Evolutionary conservation across 306 rosid species (phyloP), one percentile per base, ranked within the genome.

Genomic region (Vicia villosa): DNA sequence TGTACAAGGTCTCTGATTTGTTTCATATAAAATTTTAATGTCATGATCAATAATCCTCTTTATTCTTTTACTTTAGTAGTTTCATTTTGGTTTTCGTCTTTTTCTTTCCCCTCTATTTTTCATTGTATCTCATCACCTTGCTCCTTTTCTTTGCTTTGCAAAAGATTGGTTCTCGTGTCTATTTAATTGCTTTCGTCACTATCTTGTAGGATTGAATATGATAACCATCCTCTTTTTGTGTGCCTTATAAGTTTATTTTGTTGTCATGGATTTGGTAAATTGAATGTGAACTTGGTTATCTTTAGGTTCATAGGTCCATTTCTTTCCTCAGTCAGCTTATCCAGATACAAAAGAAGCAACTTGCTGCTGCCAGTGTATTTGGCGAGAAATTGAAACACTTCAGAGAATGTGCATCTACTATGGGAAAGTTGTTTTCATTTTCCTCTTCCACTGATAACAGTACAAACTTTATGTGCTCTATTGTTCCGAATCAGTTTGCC

Each of bases 251-350:
- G 54, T 37, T 11, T 67, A 10, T 43, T 52, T 58, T 8, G 0
- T 36, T 66, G 34, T 52, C 15, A 28, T 34, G 15, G 15, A 22
- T 46, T 60, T 10, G 9, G 45, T 24, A 14, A 62, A 37, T 43
- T 43, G 38, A 32, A 12, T 70, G 38, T 79, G 60, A 34, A 16
- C 14, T 50, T 72, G 47, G 65, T 37, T 58, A 61, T 77, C 16
- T 77, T 75, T 75, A 92, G 98, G 88, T 86, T 77, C 86, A 84
- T 13, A 82, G 79, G 70, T 84, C 90, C 17, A 62, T 79, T 37
- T 86, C 94, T 74, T 90, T 87, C 74, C 74, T 90, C 73, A 76
- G 76, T 70, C 97, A 94, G 73, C 93, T 94, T 5, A 17, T 87
- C 58, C 83, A 70, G 32, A 77, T 86, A 68, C 98, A 94, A 51